Conservation (phyloP, 2,329 filamentous ascomycete species). For the Diaporthe sp. region DNA sequence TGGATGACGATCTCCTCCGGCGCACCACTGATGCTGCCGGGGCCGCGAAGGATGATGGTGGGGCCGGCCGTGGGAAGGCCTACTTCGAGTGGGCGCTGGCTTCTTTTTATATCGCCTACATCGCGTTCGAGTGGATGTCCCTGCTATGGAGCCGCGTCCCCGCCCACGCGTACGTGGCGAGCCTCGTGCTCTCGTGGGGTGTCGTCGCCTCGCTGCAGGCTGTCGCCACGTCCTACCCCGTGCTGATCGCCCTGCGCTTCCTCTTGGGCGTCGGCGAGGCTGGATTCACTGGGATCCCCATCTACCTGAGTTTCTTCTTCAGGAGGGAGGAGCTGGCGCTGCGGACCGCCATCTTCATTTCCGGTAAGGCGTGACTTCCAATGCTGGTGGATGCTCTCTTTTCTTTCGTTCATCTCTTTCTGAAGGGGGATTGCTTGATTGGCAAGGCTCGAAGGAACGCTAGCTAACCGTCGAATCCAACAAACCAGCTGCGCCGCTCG, state of each 20-base stretch:
- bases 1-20: slow-evolving; percentile 66
- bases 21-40: background rate
- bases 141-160: slow-evolving; percentile 70
- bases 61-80: slow-evolving; percentile 51
- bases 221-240: slow-evolving; percentile 71
- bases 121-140: slow-evolving; percentile 73
- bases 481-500: slow-evolving; percentile 77
- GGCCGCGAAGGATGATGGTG: slow-evolving; percentile 51
- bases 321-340: slow-evolving; percentile 80
- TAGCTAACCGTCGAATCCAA: background rate
- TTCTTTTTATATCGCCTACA: slow-evolving; percentile 72
- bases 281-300: slow-evolving; percentile 72
- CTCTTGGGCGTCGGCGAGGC: slow-evolving; percentile 73
- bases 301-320: slow-evolving; percentile 74
- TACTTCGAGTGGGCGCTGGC: slow-evolving; percentile 72
- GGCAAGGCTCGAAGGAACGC: background rate
- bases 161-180: slow-evolving; percentile 67
- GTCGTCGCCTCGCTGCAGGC: slow-evolving; percentile 79
- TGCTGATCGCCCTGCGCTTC: slow-evolving; percentile 64
- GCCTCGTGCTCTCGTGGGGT: slow-evolving; percentile 83
- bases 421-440: background rate
- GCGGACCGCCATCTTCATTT: slow-evolving; percentile 87
- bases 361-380: slow-evolving; percentile 56
- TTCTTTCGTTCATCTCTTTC: too few relatives aligned
- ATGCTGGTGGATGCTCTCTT: background rate